A percentile compares a stretch with the other conserved stretches of the same genome.
Evolutionary conservation across 2,329 filamentous ascomycete species (phyloP).

Genomic region (Drechslerella stenobrocha): DNA sequence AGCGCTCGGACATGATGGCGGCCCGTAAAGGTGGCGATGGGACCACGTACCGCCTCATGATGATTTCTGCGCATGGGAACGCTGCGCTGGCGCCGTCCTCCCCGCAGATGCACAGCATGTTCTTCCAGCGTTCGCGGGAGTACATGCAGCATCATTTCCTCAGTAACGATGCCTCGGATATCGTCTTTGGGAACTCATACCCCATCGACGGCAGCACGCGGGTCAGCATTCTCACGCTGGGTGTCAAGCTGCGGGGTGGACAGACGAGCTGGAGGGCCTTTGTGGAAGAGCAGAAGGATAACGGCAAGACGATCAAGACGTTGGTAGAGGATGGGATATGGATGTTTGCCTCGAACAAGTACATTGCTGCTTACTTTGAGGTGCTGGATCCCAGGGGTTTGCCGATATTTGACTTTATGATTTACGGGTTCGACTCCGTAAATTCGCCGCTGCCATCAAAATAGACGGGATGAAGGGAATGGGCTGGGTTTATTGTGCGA

Average conservation of each 20-base stretch:
- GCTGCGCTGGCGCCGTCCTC: conserved; percentile 23
- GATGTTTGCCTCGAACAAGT: conserved; percentile 32
- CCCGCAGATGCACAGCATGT: conserved; percentile 27
- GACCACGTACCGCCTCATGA: conserved; percentile 29
- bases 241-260: conserved; percentile 25
- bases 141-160: conserved; percentile 38
- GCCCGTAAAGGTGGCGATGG: conserved; percentile 32
- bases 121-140: conserved; percentile 34
- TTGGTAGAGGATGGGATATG: conserved; percentile 19
- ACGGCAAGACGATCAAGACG: conserved; percentile 17
- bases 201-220: conserved; percentile 17
- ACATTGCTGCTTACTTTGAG: conserved; percentile 29
- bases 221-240: conserved; percentile 35
- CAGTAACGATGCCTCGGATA: conserved; percentile 25
- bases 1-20: conserved; percentile 24
- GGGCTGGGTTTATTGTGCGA: not conserved
- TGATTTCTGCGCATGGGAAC: conserved; percentile 24
- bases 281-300: conserved; percentile 20
- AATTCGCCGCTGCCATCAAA: conserved; percentile 22
- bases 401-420: conserved; percentile 32
- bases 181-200: conserved; percentile 42
- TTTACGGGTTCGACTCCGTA: conserved; percentile 38
- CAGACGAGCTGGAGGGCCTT: conserved; percentile 33
- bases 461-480: not conserved
- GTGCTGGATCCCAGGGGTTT: conserved; percentile 6